Evolutionary conservation across 2,329 filamentous ascomycete species (phyloP).

Genomic region (Penicillium sclerotigenum): DNA sequence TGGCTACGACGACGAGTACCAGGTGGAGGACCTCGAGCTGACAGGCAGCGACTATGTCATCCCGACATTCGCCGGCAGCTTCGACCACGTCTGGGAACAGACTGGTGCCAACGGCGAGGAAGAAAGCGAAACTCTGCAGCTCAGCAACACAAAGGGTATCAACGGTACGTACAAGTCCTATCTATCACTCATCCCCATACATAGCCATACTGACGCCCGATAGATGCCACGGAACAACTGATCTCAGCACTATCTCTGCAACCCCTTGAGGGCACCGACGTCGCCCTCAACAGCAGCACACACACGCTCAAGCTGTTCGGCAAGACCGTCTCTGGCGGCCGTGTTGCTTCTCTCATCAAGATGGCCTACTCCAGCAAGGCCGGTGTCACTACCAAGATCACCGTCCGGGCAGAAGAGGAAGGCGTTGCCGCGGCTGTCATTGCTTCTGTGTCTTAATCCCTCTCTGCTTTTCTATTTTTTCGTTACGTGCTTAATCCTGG

Average conservation of each 20-base stretch:
- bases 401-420: constrained; percentile 86
- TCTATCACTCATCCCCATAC: constrained; percentile 19
- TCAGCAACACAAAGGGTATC: constrained; percentile 87
- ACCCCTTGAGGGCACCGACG: constrained; percentile 88
- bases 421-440: constrained; percentile 81
- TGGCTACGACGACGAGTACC: constrained; percentile 97
- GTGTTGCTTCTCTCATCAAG: constrained; percentile 79
- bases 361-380: constrained; percentile 94
- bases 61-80: constrained; percentile 90
- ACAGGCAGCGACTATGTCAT: constrained; percentile 90
- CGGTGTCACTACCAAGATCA: constrained; percentile 94
- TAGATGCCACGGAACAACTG: constrained; percentile 90
- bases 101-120: constrained; percentile 85
- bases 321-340: constrained; percentile 87
- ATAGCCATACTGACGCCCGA: constrained; percentile 15
- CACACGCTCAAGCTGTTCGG: constrained; percentile 95
- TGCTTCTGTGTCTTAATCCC: constrained; percentile 70
- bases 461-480: constrained; percentile 22
- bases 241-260: constrained; percentile 84
- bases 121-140: constrained; percentile 83
- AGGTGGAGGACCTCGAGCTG: constrained; percentile 89
- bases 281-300: constrained; percentile 81
- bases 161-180: constrained; percentile 61
- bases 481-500: constrained; percentile 17
- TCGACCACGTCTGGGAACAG: constrained; percentile 93